Base-by-base conservation (phyloP, 805 yeast genomes). In the Candida ipomoeae region DNA sequence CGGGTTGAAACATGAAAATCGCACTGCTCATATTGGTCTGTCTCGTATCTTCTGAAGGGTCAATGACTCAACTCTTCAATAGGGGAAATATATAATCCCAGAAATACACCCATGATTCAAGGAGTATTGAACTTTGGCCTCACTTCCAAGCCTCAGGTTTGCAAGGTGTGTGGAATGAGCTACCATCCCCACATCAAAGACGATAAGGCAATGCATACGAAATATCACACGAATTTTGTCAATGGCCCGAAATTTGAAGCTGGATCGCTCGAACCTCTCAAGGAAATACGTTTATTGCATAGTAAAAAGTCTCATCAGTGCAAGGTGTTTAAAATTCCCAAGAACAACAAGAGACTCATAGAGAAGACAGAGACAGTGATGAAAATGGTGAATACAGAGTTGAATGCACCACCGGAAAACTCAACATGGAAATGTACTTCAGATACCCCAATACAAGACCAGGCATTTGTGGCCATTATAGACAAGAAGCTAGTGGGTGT, bases 101-200 rank as follows among this genome's bases (percentile, higher is more conserved):
- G 29, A 26, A 14, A 42, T 3, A 3, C 10, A 17, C n/a, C 17
- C 26, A 53, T 53, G 52, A 44, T 50, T 8, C 59, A 55, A 33
- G 55, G 54, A 31, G 49, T 48, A 6, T 36, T 55, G 29, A 48
- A 39, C 20, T 41, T 49, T n/a, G 46, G 48, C 36, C 44, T 40
- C 32, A 42, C 40, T 3, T 18, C 48, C 29, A 40, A 48, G 36
- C 50, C 50, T 3, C 39, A 44, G 26, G 71, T 78, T 0, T 82
- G 87, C 55, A 52, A 63, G 4, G 65, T 65, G 23, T 83, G 87
- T 63, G 77, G 77, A 4, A 80, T 83, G 85, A 67, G 82, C 3
- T 83, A 75, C 56, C 56, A 69, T 34, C 65, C 68, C 8, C 70
- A 74, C 50, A 52, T 77, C 6, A 61, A 64, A 6, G 54, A 66